phyloP scores from a whole-genome alignment of 2,329 filamentous ascomycete species.

The Gremmenia infestans region DNA sequence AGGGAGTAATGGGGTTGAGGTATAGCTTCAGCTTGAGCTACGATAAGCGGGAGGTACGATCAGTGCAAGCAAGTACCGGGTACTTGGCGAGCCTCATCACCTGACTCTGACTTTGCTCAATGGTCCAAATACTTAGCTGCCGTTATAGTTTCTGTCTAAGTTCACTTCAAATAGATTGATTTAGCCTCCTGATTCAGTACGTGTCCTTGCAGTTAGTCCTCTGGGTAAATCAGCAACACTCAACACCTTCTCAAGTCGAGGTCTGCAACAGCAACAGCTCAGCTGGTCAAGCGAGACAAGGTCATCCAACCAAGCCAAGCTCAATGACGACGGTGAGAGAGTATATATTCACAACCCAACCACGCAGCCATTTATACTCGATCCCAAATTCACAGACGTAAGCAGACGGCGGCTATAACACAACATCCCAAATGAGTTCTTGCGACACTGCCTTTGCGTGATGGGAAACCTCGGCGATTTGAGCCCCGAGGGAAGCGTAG shows the following conservation, averaged over 20 bases:
- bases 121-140: neutral
- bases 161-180: too few relatives aligned
- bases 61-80: conserved; percentile 3
- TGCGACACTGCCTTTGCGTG: conserved; percentile 27
- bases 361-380: neutral
- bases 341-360: neutral
- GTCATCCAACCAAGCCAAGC: neutral
- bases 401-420: conserved; percentile 7
- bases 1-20: conserved; percentile 14
- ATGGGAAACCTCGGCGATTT: conserved; percentile 73
- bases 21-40: conserved; percentile 13
- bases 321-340: neutral
- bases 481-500: conserved; percentile 73
- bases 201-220: neutral
- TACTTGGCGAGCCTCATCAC: conserved; percentile 13
- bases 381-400: neutral
- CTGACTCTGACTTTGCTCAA: conserved; percentile 4
- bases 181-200: too few relatives aligned
- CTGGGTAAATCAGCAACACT: neutral
- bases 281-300: neutral
- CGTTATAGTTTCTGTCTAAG: too few relatives aligned
- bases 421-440: conserved; percentile 27
- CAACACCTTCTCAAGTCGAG: neutral
- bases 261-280: neutral
- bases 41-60: conserved; percentile 22